Percentiles rank a stretch among this genome's conserved stretches.
These are phyloP conservation scores for Ploettnerulaceae sp. DNA, from an alignment of 2,329 filamentous ascomycete genomes.

Conservation along the genomic window DNA sequence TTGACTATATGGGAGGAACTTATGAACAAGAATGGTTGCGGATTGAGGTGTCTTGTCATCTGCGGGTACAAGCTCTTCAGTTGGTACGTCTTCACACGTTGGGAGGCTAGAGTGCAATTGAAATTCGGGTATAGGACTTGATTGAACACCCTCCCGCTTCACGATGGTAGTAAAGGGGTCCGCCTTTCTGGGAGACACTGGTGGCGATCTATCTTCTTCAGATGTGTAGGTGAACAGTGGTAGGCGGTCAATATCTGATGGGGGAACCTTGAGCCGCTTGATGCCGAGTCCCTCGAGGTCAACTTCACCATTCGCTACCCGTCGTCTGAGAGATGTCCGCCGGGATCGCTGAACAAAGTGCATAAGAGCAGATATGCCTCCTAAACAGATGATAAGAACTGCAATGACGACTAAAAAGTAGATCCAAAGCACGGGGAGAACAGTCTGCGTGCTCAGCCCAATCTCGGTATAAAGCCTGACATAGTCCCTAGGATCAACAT, in stretches of 20 bases:
- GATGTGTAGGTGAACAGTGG: constrained; percentile 73
- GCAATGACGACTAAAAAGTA: constrained; percentile 69
- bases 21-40: constrained; percentile 18
- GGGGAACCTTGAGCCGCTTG: constrained; percentile 73
- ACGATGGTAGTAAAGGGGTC: neutral
- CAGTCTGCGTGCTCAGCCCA: constrained; percentile 41
- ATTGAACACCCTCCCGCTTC: constrained; percentile 3
- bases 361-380: constrained; percentile 65
- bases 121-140: neutral
- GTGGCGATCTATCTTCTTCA: constrained; percentile 41
- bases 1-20: constrained; percentile 57
- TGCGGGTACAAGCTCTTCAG: constrained; percentile 8
- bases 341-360: constrained; percentile 71
- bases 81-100: neutral
- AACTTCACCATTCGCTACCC: constrained; percentile 73
- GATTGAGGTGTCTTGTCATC: constrained; percentile 18
- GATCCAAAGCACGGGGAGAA: constrained; percentile 72
- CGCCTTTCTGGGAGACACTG: constrained; percentile 34
- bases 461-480: constrained; percentile 57
- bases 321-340: constrained; percentile 60
- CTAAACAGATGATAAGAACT: constrained; percentile 64
- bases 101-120: neutral
- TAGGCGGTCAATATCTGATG: constrained; percentile 64
- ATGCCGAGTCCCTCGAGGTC: constrained; percentile 84
- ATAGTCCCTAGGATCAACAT: constrained; percentile 52